Percentiles rank a stretch among this genome's conserved stretches.
Conservation (phyloP, 2,329 filamentous ascomycete genomes). For the Conoideocrella luteorostrata region DNA sequence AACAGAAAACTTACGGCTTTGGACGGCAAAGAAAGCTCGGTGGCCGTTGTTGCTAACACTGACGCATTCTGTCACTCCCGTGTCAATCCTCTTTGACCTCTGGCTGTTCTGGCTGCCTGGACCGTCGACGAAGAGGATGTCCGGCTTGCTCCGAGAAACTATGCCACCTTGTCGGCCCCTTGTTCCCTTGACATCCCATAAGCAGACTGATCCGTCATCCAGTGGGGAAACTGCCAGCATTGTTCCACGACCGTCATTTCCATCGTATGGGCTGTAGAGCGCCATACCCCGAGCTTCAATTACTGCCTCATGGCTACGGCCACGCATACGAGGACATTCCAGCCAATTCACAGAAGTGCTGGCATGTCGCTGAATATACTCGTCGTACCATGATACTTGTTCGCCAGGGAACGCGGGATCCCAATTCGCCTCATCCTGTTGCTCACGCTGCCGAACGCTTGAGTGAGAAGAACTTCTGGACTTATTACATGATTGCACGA, state of each 20-base stretch:
- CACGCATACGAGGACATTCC: constrained; percentile 48
- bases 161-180: constrained; percentile 53
- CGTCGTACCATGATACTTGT: constrained; percentile 75
- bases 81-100: constrained; percentile 61
- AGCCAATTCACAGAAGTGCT: constrained; percentile 73
- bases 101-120: constrained; percentile 36
- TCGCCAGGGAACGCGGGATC: constrained; percentile 71
- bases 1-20: constrained; percentile 56
- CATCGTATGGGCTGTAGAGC: constrained; percentile 49
- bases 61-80: constrained; percentile 72
- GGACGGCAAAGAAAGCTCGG: constrained; percentile 73
- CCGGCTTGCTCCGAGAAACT: constrained; percentile 57
- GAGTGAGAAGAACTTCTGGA: background rate
- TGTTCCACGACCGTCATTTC: constrained; percentile 37
- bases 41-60: constrained; percentile 64
- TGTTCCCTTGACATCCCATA: constrained; percentile 70
- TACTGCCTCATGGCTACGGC: constrained; percentile 36
- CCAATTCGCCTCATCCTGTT: constrained; percentile 68
- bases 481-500: constrained; percentile 11
- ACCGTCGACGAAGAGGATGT: constrained; percentile 57
- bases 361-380: constrained; percentile 78
- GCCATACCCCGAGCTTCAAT: constrained; percentile 70
- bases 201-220: constrained; percentile 78
- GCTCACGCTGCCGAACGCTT: constrained; percentile 11
- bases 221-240: constrained; percentile 66